A percentile compares a stretch with the other conserved stretches of the same genome.
Conservation (phyloP, 2,329 filamentous ascomycete species). For the Hypoxylon sp. region DNA sequence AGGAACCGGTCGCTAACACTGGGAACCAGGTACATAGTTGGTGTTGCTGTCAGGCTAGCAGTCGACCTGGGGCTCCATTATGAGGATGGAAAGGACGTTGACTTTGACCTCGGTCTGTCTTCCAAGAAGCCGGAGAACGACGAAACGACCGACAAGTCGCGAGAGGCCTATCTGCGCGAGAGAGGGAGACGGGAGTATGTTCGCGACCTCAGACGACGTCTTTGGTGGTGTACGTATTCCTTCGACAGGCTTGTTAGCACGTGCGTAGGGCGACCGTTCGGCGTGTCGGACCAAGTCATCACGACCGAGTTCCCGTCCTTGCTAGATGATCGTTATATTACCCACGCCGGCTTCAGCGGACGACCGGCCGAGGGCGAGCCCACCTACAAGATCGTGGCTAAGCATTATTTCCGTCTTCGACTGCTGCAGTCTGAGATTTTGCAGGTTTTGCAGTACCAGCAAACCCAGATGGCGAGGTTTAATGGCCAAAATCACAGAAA, state of each 20-base stretch:
- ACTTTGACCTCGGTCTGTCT: constrained; percentile 64
- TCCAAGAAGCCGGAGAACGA: constrained; percentile 49
- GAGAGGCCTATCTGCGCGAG: constrained; percentile 56
- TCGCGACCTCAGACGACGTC: constrained; percentile 81
- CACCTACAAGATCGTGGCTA: constrained; percentile 88
- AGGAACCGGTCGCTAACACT: constrained; percentile 18
- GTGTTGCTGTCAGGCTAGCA: constrained; percentile 87
- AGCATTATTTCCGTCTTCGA: constrained; percentile 90
- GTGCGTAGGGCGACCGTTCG: constrained; percentile 91
- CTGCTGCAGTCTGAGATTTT: constrained; percentile 93
- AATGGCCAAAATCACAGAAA: constrained; percentile 70
- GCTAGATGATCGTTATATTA: constrained; percentile 89
- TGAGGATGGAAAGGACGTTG: constrained; percentile 78
- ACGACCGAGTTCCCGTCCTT: constrained; percentile 93
- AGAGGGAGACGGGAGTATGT: constrained; percentile 79
- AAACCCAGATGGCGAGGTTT: constrained; percentile 79
- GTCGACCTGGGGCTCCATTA: constrained; percentile 93
- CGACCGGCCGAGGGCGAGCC: constrained; percentile 66
- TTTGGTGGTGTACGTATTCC: constrained; percentile 98
- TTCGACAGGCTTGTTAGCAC: constrained; percentile 94
- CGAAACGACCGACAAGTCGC: constrained; percentile 44
- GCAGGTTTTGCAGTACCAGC: constrained; percentile 91
- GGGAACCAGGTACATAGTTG: constrained; percentile 80
- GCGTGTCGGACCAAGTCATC: constrained; percentile 94
- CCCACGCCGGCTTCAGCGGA: constrained; percentile 74